These are phyloP conservation scores for Neolentinus lepideus DNA, from an alignment of 1,284 basidiomycete genomes.

Conservation along the genomic window DNA sequence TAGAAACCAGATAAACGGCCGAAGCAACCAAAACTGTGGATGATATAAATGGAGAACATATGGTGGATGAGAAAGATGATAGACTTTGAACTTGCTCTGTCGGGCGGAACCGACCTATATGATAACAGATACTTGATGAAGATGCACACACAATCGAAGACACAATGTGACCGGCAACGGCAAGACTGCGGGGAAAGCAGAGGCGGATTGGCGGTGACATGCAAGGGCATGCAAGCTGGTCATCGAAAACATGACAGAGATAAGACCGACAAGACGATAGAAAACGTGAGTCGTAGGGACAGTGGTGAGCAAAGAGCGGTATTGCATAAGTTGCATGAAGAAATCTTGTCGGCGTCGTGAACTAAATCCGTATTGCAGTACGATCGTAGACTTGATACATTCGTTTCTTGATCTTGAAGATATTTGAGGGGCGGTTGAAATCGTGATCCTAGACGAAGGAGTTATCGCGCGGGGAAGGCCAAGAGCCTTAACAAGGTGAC, in stretches of 20 bases:
- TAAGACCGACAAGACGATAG: neutral
- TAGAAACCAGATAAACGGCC: neutral
- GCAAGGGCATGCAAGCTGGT: neutral
- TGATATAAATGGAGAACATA: neutral
- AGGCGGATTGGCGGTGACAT: neutral
- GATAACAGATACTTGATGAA: neutral
- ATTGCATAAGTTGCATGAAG: neutral
- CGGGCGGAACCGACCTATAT: neutral
- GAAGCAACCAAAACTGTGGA: neutral
- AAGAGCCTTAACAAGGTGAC: neutral
- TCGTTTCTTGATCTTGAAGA: neutral
- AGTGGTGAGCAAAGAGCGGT: neutral
- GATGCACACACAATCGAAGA: neutral
- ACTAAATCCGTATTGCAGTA: neutral
- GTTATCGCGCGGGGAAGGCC: neutral
- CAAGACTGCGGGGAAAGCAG: neutral
- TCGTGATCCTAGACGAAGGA: neutral
- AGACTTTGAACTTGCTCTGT: neutral
- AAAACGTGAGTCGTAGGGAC: neutral
- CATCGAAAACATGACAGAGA: neutral
- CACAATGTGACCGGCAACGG: neutral
- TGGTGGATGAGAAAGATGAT: neutral
- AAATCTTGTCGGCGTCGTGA: neutral
- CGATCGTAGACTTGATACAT: neutral
- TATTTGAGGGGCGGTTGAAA: neutral